Evolutionary conservation across 1,284 basidiomycete genomes (phyloP).

Genomic region (Hortiboletus rubellus): DNA sequence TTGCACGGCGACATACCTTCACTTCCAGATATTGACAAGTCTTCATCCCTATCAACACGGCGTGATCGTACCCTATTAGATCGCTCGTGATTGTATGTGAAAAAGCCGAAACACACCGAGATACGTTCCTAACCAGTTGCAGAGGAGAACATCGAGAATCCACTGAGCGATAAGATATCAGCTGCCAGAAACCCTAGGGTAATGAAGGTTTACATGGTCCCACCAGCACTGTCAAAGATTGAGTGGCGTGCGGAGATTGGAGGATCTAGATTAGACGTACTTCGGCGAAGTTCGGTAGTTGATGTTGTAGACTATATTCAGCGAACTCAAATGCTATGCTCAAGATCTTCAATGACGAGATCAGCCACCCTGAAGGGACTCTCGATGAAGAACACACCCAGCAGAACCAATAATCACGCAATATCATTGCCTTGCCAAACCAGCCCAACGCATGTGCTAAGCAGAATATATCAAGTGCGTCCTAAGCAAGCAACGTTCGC

Average conservation of each 20-base stretch:
- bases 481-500: constrained; percentile 40
- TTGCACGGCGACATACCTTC: constrained; percentile 49
- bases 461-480: constrained; percentile 81
- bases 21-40: constrained; percentile 83
- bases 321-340: constrained; percentile 84
- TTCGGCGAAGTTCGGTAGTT: constrained; percentile 81
- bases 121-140: constrained; percentile 85
- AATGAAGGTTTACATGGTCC: constrained; percentile 66
- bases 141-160: constrained; percentile 80
- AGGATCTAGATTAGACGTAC: constrained; percentile 41
- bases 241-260: constrained; percentile 21
- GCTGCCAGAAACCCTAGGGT: background rate
- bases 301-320: constrained; percentile 82
- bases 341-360: constrained; percentile 56
- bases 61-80: constrained; percentile 4
- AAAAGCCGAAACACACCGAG: constrained; percentile 48
- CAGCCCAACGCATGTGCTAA: constrained; percentile 79
- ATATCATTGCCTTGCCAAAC: constrained; percentile 84
- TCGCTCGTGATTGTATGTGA: background rate
- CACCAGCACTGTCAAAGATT: constrained; percentile 68
- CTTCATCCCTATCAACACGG: constrained; percentile 65
- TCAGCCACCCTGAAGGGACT: constrained; percentile 1
- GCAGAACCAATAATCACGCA: constrained; percentile 88
- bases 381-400: constrained; percentile 53
- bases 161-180: constrained; percentile 49